These are phyloP conservation scores for Arabidopsis arenosa DNA, from an alignment of 345 rosid genomes.

Conservation along the genomic window DNA sequence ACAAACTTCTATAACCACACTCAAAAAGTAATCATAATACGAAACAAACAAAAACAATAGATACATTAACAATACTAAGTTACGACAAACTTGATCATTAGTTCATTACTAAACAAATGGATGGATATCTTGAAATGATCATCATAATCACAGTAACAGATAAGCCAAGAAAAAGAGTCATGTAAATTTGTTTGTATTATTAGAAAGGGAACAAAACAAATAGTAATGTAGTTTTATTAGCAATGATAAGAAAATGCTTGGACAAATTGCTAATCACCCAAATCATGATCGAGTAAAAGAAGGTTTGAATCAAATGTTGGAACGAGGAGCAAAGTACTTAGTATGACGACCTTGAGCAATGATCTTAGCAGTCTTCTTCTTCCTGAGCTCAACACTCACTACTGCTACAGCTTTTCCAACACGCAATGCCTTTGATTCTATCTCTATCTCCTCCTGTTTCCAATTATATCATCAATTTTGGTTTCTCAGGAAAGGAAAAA, in stretches of 20 bases:
- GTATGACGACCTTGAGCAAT: conserved; percentile 96
- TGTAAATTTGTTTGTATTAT: not conserved
- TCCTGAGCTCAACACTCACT: conserved; percentile 74
- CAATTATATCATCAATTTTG: not conserved
- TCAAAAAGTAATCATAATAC: not conserved
- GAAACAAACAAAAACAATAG: not conserved
- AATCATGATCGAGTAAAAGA: no score
- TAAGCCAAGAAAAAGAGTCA: no score
- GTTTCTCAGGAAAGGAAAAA: not conserved
- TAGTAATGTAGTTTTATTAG: not conserved
- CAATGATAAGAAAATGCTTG: not conserved
- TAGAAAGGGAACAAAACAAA: no score
- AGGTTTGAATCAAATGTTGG: conserved; percentile 48
- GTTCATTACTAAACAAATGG: not conserved
- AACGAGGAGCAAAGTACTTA: conserved; percentile 63
- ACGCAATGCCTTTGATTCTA: conserved; percentile 30
- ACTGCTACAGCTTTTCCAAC: conserved; percentile 86
- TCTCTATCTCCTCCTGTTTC: conserved; percentile 46
- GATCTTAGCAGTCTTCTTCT: conserved; percentile 76
- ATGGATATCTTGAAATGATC: not conserved
- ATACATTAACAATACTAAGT: not conserved
- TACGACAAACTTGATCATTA: not conserved
- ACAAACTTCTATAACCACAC: no score
- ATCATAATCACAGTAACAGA: not conserved
- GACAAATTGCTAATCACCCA: no score